These are phyloP conservation scores for Veloboletus limbatus DNA, from an alignment of 1,284 basidiomycete genomes.

Conservation along the genomic window DNA sequence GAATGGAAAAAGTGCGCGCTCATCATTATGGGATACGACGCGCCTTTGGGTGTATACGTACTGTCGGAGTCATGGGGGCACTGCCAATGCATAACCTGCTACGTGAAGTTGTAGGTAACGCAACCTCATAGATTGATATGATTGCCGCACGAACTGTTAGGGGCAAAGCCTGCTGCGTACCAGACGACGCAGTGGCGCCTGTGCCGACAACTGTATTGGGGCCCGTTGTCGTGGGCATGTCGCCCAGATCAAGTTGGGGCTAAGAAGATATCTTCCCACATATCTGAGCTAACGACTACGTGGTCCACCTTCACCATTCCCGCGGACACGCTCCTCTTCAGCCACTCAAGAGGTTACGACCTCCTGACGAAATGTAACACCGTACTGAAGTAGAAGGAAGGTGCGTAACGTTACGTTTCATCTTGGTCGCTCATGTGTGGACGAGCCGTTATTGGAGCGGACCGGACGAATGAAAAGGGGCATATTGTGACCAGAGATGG, in stretches of 20 bases:
- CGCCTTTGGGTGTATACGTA: conserved; percentile 18
- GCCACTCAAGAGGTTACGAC: conserved; percentile 12
- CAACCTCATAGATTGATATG: conserved; percentile 12
- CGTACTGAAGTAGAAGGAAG: conserved; percentile 9
- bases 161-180: conserved; percentile 5
- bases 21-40: conserved; percentile 8
- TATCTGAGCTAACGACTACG: conserved; percentile 24
- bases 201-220: background rate
- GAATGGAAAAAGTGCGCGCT: conserved; percentile 7
- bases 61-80: background rate
- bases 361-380: conserved; percentile 18
- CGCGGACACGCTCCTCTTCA: conserved; percentile 22
- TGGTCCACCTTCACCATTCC: conserved; percentile 11
- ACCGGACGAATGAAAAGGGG: conserved; percentile 44
- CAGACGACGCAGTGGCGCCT: background rate
- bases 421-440: conserved; percentile 11
- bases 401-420: conserved; percentile 19
- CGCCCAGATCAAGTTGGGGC: conserved; percentile 2
- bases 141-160: conserved; percentile 10
- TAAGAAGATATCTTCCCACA: conserved; percentile 23
- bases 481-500: conserved; percentile 52
- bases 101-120: conserved; percentile 7
- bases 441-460: conserved; percentile 6
- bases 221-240: background rate
- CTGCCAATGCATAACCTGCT: conserved; percentile 2